Percentiles rank a stretch among this genome's conserved stretches.
These are phyloP conservation scores for Podospora sp. DNA, from an alignment of 495 filamentous ascomycete genomes.

Conservation along the genomic window DNA sequence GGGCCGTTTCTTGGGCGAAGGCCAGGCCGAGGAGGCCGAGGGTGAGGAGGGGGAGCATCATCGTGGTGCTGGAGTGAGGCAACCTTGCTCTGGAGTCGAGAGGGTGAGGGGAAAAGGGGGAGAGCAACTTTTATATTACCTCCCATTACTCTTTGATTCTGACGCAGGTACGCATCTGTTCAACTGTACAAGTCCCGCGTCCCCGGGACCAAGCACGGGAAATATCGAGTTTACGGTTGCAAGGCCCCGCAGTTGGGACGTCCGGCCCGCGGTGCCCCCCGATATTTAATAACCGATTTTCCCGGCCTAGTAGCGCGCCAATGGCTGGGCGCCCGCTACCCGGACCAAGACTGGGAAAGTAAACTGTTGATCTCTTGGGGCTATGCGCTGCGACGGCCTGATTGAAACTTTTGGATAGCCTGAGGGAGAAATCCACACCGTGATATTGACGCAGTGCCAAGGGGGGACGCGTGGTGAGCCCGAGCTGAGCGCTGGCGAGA, in stretches of 20 bases:
- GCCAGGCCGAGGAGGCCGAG: constrained; percentile 11
- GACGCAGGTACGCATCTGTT: background rate
- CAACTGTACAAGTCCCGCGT: background rate
- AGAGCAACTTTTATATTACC: background rate
- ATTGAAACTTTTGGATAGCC: background rate
- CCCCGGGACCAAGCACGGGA: background rate
- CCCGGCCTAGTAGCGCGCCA: constrained; percentile 10
- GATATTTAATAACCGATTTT: background rate
- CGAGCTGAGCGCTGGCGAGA: too few species aligned
- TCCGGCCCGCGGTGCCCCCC: constrained; percentile 4
- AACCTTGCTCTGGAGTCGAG: too few species aligned
- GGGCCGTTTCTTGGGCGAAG: constrained; percentile 5
- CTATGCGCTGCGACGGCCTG: background rate
- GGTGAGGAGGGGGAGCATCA: background rate
- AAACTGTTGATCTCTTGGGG: background rate
- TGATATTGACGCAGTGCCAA: background rate
- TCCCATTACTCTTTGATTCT: too few species aligned
- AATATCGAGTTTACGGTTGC: background rate
- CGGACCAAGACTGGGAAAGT: background rate
- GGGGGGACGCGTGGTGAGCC: too few species aligned
- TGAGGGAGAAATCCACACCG: background rate
- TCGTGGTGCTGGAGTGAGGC: background rate
- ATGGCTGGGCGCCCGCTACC: background rate
- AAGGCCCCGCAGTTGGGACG: background rate
- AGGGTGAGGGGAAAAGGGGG: background rate